Conservation (phyloP, 1,284 basidiomycete species). For the Trametes polyzona region DNA sequence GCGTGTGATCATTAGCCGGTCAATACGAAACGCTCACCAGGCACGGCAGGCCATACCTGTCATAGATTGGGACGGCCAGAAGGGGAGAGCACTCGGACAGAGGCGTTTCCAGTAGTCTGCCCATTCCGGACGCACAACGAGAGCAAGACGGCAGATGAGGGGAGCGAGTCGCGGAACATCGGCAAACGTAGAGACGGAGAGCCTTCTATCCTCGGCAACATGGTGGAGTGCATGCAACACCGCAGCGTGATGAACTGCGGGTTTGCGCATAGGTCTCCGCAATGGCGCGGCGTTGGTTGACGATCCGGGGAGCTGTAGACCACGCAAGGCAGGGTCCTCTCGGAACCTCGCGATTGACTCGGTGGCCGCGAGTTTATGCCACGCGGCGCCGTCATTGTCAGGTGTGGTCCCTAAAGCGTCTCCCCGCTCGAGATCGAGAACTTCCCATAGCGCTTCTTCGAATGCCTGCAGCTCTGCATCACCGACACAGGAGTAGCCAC, state of each 20-base stretch:
- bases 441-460: constrained; percentile 50
- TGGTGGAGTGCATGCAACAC: constrained; percentile 76
- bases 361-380: constrained; percentile 42
- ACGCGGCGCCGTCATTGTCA: constrained; percentile 19
- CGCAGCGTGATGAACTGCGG: constrained; percentile 50
- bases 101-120: constrained; percentile 86
- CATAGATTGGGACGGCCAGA: constrained; percentile 57
- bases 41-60: constrained; percentile 43
- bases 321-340: constrained; percentile 61
- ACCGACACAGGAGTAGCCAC: constrained; percentile 44
- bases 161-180: constrained; percentile 65
- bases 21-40: background rate
- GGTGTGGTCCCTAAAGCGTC: background rate
- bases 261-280: constrained; percentile 25
- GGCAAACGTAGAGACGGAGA: constrained; percentile 55
- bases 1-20: background rate
- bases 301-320: constrained; percentile 44
- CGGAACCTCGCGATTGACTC: constrained; percentile 48
- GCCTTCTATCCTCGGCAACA: constrained; percentile 71
- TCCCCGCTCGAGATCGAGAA: constrained; percentile 47
- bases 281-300: background rate
- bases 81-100: constrained; percentile 58
- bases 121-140: constrained; percentile 77
- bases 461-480: constrained; percentile 63
- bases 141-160: constrained; percentile 70